A percentile compares a stretch with the other conserved stretches of the same genome.
Evolutionary conservation across 768 basidiomycete genomes (phyloP).

Genomic region (Leccinellum rugosiceps): DNA sequence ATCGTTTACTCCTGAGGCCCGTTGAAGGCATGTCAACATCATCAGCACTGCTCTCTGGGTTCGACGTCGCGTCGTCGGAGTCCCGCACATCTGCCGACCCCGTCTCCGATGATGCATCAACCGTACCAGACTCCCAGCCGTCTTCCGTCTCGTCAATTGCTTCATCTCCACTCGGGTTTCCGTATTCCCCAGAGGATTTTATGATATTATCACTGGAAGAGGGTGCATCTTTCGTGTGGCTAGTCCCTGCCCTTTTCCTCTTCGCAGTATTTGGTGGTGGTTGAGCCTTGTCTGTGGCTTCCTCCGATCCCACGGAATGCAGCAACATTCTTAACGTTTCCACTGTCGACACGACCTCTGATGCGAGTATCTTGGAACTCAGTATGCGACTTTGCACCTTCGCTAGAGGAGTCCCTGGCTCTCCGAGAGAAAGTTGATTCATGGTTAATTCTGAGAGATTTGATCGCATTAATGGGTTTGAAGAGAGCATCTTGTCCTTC

Average conservation of each 20-base stretch:
- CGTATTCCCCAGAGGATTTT: constrained; percentile 20
- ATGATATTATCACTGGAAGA: not conserved
- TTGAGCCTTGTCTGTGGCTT: constrained; percentile 17
- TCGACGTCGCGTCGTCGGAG: constrained; percentile 28
- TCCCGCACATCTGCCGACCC: not conserved
- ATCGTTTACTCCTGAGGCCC: constrained; percentile 12
- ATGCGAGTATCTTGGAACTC: constrained; percentile 73
- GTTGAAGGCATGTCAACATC: constrained; percentile 17
- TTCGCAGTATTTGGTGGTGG: constrained; percentile 4
- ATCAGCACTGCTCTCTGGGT: constrained; percentile 23
- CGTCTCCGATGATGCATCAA: constrained; percentile 26
- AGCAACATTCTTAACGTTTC: constrained; percentile 46
- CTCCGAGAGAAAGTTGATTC: constrained; percentile 32
- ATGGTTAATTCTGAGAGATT: constrained; percentile 44
- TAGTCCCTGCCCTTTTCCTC: constrained; percentile 3
- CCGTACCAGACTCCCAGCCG: constrained; percentile 44
- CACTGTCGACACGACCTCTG: constrained; percentile 51
- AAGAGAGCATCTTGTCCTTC: constrained; percentile 62
- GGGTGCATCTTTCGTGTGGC: not conserved
- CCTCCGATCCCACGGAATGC: constrained; percentile 13
- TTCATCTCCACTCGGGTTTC: constrained; percentile 12
- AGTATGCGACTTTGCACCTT: constrained; percentile 72
- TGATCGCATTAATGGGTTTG: constrained; percentile 46
- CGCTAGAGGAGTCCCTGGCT: constrained; percentile 42
- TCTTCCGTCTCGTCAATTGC: constrained; percentile 13